phyloP scores from a whole-genome alignment of 257 asterid genomes.

The Salvia splendens region DNA sequence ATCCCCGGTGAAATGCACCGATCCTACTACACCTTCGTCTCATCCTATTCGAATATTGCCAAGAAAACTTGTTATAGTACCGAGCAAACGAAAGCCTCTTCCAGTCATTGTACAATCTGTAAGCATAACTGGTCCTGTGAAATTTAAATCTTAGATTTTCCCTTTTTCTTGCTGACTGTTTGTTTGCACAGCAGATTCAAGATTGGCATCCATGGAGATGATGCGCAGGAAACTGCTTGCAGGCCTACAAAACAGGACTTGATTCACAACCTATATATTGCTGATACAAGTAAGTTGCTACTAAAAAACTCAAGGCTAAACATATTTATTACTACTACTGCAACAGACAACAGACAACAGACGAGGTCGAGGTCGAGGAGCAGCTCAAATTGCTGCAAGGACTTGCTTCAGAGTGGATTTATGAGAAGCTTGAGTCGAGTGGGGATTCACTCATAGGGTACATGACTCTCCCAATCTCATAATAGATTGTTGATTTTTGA shows the following conservation, averaged over 20 bases:
- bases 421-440: constrained; percentile 53
- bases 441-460: constrained; percentile 75
- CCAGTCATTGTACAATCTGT: constrained; percentile 70
- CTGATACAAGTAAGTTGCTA: constrained; percentile 61
- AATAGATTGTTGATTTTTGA: not conserved
- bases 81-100: constrained; percentile 46
- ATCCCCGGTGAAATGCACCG: too few relatives aligned
- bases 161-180: not conserved
- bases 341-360: too few relatives aligned
- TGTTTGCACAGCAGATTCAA: constrained; percentile 50
- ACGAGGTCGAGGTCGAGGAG: constrained; percentile 74
- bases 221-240: constrained; percentile 61
- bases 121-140: constrained; percentile 28
- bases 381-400: constrained; percentile 70
- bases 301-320: constrained; percentile 5
- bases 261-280: constrained; percentile 51
- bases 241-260: constrained; percentile 69
- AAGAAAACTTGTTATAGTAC: too few relatives aligned
- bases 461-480: constrained; percentile 1
- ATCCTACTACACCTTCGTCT: too few relatives aligned
- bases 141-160: not conserved
- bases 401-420: constrained; percentile 84
- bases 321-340: constrained; percentile 15
- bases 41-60: too few relatives aligned
- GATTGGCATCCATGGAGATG: too few relatives aligned